Evolutionary conservation across 768 basidiomycete genomes (phyloP), one percentile per base, ranked within the genome.

Genomic region (Suillus placidus): DNA sequence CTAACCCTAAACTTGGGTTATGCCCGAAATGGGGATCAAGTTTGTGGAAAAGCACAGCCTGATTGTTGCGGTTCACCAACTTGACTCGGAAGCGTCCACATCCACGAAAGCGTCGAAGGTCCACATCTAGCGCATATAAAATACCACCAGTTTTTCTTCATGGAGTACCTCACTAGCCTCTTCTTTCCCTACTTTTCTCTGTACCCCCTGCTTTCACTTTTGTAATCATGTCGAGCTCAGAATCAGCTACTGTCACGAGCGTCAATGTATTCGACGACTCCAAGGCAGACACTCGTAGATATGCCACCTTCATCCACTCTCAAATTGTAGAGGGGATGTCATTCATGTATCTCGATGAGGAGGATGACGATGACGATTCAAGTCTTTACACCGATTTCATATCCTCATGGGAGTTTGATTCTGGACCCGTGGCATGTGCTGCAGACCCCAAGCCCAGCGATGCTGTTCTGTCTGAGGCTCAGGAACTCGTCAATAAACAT

Each of bases 201-300:
- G 26, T 12, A 9, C 16, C 9, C 3, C 26, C 38, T 38, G 23
- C 38, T 26, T 40, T 37, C 16, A 26, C 38, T 58, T 20, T 55
- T 55, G 20, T 34, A 16, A 37, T 38, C 10, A 60, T 60, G 58
- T 42, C 58, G 1, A 60, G 30, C 38, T 30, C 58, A 60, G 18
- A 26, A 20, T 20, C 18, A 30, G 10, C 26, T 32, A 42, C 58
- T 43, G 26, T 32, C 18, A 13, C 26, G 7, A 16, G 2, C 40
- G 6, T 30, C 30, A 20, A 20, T 30, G 20, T 26, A 18, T 42
- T 60, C 40, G 40, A 60, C 7, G 51, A 54, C 23, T 7, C n/a
- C n/a, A 63, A 61, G 14, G 63, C 57, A 18, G 70, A 77, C 12
- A 74, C 70, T 60, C 74, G 77, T 40, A 73, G 77, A 43, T 76